Evolutionary conservation across 257 asterid species (phyloP).

Genomic region (Solanum piurae): DNA sequence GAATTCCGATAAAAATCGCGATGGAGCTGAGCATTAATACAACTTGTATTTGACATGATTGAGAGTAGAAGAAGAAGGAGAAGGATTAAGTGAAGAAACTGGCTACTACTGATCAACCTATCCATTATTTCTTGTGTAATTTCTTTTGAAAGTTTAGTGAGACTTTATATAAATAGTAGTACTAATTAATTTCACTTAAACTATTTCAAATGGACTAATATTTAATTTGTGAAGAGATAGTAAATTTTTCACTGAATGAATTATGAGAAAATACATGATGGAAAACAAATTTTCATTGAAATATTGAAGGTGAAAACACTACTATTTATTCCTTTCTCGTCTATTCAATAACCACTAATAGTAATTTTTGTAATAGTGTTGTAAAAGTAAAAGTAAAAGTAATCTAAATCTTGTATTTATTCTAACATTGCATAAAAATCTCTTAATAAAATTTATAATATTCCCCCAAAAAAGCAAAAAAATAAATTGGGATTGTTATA

Average conservation of each 20-base stretch:
- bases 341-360: too few relatives aligned
- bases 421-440: neutral
- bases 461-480: neutral
- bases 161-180: neutral
- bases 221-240: neutral
- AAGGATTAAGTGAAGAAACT: neutral
- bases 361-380: too few relatives aligned
- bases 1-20: slow-evolving; percentile 39
- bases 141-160: neutral
- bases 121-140: neutral
- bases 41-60: slow-evolving; percentile 5
- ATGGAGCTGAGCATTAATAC: slow-evolving; percentile 21
- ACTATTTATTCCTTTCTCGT: too few relatives aligned
- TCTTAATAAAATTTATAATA: neutral
- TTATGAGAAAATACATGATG: neutral
- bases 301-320: neutral
- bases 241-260: neutral
- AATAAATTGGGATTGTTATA: neutral
- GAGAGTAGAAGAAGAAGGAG: slow-evolving; percentile 6
- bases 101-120: neutral
- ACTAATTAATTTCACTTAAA: neutral
- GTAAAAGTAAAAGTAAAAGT: neutral
- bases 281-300: too few relatives aligned
- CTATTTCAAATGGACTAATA: neutral
- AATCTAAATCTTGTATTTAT: neutral